A percentile compares a stretch with the other conserved stretches of the same genome.
Evolutionary conservation across 2,329 filamentous ascomycete species (phyloP).

Genomic region (Davidsoniella virescens): DNA sequence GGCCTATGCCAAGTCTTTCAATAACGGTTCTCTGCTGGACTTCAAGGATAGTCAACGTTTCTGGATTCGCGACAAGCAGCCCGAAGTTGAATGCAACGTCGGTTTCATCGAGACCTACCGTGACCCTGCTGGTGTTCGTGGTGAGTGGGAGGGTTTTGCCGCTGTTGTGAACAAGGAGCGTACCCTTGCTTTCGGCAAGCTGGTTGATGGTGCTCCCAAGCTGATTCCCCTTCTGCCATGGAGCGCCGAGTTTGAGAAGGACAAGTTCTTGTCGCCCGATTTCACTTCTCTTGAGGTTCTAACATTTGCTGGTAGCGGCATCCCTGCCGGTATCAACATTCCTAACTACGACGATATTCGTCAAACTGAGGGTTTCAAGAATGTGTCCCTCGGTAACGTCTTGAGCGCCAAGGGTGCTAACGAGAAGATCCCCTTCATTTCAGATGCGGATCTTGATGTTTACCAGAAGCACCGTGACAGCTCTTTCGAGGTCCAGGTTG

Average conservation of each 20-base stretch:
- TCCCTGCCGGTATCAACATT: slow-evolving; percentile 53
- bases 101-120: slow-evolving; percentile 78
- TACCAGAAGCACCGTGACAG: slow-evolving; percentile 72
- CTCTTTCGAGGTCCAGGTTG: slow-evolving; percentile 90
- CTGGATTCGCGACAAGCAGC: slow-evolving; percentile 73
- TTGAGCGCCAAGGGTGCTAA: slow-evolving; percentile 80
- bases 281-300: slow-evolving; percentile 90
- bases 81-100: slow-evolving; percentile 63
- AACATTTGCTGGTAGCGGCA: slow-evolving; percentile 52
- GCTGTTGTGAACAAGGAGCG: slow-evolving; percentile 47
- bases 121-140: slow-evolving; percentile 64
- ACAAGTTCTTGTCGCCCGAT: slow-evolving; percentile 86
- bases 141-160: slow-evolving; percentile 76
- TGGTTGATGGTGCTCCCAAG: slow-evolving; percentile 63
- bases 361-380: slow-evolving; percentile 78
- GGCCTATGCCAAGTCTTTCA: slow-evolving; percentile 61
- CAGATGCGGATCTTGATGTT: slow-evolving; percentile 56
- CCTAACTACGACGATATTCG: slow-evolving; percentile 63
- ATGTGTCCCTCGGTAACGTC: slow-evolving; percentile 85
- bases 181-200: slow-evolving; percentile 69
- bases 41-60: slow-evolving; percentile 68
- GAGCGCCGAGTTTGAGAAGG: slow-evolving; percentile 81
- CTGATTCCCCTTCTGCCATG: slow-evolving; percentile 87
- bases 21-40: slow-evolving; percentile 54
- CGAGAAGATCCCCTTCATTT: slow-evolving; percentile 84